Evolutionary conservation across 1,139 yeast genomes (phyloP), one percentile per base, ranked within the genome.

Genomic region (Geotrichum siamense): DNA sequence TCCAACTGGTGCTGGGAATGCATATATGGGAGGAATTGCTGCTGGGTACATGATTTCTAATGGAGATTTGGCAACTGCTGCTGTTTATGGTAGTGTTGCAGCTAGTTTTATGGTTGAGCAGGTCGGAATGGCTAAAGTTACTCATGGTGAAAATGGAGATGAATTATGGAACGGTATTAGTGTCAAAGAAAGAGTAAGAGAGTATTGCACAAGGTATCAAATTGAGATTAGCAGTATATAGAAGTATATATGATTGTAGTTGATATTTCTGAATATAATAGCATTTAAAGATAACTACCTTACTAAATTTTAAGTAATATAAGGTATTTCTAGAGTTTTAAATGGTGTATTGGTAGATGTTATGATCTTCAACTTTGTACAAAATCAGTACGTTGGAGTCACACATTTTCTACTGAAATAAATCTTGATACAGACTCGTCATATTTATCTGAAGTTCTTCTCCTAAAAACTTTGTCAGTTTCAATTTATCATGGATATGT

Each of bases 1-100:
- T 60, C 95, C 94, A 0, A 89, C 96, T 0, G 97, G 97, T 0
- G 96, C 94, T 2, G 97, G 97, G 0, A 89, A 89, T 59, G 71
- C 93, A 0, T 87, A 82, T 60, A 76, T 91, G 48, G 96, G 96
- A 0, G 94, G 82, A 0, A 77, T 84, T 55, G 72, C 81, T 10
- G 68, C 80, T 4, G 93, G 80, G 0, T 75, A 72, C 50, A 57
- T 79, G 4, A 46, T 37, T 48, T 34, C 28, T 26, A 49, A 55
- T 1, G 68, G 72, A 0, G 75, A 82, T 57, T 67, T 82, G 67
- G 56, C 62, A 0, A 57, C 67, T 2, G 86, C 80, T 1, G 79
- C 81, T 2, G 65, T 82, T 0, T 76, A 76, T 55, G 96, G 89
- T 0, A 82, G 77, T 48, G 66, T 87, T 3, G 86, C 82, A 0